phyloP scores from a whole-genome alignment of 371 early-diverging fungal species.

The Thermomucor indicae-seudaticae region DNA sequence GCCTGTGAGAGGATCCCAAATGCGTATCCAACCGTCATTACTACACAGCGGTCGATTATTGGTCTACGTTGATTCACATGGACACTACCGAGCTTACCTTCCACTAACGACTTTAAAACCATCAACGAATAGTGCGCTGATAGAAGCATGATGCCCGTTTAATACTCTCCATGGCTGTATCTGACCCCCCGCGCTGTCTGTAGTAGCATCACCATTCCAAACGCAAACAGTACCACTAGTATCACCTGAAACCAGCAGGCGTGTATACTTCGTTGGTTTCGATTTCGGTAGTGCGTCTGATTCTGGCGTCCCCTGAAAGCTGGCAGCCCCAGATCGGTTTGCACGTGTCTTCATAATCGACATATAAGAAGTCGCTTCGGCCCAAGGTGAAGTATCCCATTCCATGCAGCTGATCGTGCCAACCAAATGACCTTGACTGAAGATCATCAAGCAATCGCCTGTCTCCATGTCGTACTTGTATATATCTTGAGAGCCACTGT shows the following conservation, averaged over 20 bases:
- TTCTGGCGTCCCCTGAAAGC: background rate
- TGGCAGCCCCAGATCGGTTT: background rate
- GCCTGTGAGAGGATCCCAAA: slow-evolving; percentile 48
- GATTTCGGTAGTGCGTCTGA: too few relatives aligned
- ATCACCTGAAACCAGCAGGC: slow-evolving; percentile 48
- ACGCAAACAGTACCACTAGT: slow-evolving; percentile 37
- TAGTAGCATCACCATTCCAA: slow-evolving; percentile 30
- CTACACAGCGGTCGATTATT: background rate
- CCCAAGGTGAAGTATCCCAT: slow-evolving; percentile 26
- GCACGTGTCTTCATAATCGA: slow-evolving; percentile 6
- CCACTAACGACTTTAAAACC: slow-evolving; percentile 44
- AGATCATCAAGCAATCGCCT: slow-evolving; percentile 22
- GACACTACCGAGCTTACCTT: slow-evolving; percentile 11
- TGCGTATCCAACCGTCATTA: slow-evolving; percentile 46
- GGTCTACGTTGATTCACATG: background rate
- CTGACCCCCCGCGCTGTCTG: background rate
- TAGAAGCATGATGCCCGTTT: slow-evolving; percentile 26
- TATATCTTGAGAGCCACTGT: slow-evolving; percentile 14
- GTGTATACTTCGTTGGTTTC: slow-evolving; percentile 15
- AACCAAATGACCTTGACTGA: slow-evolving; percentile 18
- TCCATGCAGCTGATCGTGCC: slow-evolving; percentile 35
- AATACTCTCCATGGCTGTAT: slow-evolving; percentile 21
- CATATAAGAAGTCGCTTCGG: slow-evolving; percentile 18
- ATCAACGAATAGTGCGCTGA: slow-evolving; percentile 41
- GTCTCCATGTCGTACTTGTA: slow-evolving; percentile 23